Percentiles rank a stretch among this genome's conserved stretches.
Evolutionary conservation across 495 filamentous ascomycete genomes (phyloP).

Genomic region (Neurospora sp.): DNA sequence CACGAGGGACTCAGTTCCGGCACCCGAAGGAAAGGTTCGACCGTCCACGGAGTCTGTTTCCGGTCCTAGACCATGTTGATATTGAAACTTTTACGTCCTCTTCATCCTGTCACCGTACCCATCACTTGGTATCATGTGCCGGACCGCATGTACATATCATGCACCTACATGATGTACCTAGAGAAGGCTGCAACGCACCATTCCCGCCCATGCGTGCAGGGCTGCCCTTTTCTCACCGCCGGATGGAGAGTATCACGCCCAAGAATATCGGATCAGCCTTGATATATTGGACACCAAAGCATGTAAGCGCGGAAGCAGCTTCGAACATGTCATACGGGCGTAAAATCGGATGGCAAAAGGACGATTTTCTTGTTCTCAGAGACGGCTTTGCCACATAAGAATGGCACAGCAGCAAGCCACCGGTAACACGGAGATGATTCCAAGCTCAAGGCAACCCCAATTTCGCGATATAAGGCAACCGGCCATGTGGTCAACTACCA

Average conservation of each 20-base stretch:
- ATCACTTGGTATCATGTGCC: not conserved
- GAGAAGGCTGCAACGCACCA: not conserved
- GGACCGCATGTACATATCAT: not conserved
- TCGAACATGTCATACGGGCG: not conserved
- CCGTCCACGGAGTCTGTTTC: not conserved
- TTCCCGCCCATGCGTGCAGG: not conserved
- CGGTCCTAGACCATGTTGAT: not conserved
- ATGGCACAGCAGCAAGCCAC: not conserved
- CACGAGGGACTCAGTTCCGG: not conserved
- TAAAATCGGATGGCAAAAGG: not conserved
- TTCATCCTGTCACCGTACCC: not conserved
- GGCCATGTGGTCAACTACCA: not conserved
- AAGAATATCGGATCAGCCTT: not conserved
- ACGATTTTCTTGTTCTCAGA: not conserved
- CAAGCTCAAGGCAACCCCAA: not conserved
- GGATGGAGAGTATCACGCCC: not conserved
- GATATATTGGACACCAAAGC: not conserved
- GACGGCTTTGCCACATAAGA: not conserved
- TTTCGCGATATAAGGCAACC: not conserved
- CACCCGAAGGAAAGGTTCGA: not conserved
- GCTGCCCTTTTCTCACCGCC: not conserved
- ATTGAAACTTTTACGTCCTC: not conserved
- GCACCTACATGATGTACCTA: not conserved
- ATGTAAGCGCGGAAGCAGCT: not conserved
- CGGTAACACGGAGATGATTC: not conserved